These are phyloP conservation scores for Strobilomyces dryophilus DNA, from an alignment of 768 basidiomycete genomes.

Conservation along the genomic window DNA sequence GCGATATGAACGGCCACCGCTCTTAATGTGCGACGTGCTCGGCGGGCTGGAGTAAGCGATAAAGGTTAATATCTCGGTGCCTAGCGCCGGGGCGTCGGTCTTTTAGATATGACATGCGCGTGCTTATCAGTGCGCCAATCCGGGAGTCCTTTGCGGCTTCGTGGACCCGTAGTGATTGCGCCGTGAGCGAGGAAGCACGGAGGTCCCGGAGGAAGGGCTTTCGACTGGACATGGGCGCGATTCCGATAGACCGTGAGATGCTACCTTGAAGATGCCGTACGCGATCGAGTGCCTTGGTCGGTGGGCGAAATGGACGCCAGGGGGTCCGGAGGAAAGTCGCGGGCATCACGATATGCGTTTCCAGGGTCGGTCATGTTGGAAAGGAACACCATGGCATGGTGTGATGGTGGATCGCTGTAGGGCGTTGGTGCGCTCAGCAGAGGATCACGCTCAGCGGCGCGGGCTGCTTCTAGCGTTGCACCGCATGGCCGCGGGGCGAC, in stretches of 20 bases:
- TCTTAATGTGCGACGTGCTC: constrained; percentile 2
- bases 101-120: neutral
- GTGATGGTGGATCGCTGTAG: constrained; percentile 1
- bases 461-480: neutral
- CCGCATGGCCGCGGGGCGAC: constrained; percentile 1
- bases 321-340: no score
- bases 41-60: neutral
- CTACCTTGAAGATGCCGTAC: neutral
- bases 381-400: neutral
- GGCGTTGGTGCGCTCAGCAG: neutral
- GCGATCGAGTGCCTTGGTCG: no score
- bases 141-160: neutral
- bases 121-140: neutral
- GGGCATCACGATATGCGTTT: neutral
- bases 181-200: neutral
- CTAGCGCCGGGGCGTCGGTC: constrained; percentile 1
- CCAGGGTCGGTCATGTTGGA: neutral
- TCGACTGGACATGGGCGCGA: neutral
- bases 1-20: neutral
- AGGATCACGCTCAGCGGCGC: neutral
- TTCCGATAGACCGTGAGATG: neutral
- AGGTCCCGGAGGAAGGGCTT: neutral
- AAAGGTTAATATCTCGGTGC: constrained; percentile 6
- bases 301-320: no score
- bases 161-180: neutral